Evolutionary conservation across 2,329 filamentous ascomycete genomes (phyloP).

Genomic region (Remersonia thermophila): DNA sequence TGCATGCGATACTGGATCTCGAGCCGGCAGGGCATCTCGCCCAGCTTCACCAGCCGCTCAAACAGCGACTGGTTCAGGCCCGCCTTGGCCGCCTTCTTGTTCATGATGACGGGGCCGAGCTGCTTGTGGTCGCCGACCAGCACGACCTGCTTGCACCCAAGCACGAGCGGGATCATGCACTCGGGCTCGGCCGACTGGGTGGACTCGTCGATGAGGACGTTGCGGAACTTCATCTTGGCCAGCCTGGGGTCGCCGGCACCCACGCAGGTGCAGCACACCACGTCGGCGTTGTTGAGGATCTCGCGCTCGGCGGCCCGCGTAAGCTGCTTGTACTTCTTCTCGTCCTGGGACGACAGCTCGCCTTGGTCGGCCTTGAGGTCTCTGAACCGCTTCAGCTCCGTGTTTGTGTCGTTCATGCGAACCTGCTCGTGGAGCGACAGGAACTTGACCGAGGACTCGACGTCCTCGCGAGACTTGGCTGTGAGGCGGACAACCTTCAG

Average conservation of each 20-base stretch:
- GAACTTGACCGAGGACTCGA: conserved; percentile 95
- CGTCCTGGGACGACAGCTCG: conserved; percentile 86
- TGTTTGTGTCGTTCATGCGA: conserved; percentile 91
- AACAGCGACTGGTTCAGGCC: conserved; percentile 97
- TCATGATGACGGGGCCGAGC: conserved; percentile 97
- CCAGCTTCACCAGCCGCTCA: conserved; percentile 87
- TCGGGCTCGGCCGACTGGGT: conserved; percentile 97
- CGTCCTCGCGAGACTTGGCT: conserved; percentile 97
- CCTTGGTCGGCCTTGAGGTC: conserved; percentile 86
- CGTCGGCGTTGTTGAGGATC: conserved; percentile 88
- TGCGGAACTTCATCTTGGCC: conserved; percentile 95
- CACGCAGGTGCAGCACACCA: conserved; percentile 97
- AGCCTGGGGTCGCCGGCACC: conserved; percentile 92
- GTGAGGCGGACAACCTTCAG: conserved; percentile 95
- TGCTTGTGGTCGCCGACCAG: conserved; percentile 97
- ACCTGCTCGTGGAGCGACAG: conserved; percentile 94
- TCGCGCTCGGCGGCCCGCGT: conserved; percentile 90
- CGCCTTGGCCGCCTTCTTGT: conserved; percentile 98
- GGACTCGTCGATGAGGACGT: conserved; percentile 94
- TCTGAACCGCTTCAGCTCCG: conserved; percentile 81
- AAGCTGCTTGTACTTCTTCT: conserved; percentile 96
- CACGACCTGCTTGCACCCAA: conserved; percentile 98
- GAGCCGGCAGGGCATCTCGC: conserved; percentile 77
- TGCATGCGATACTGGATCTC: conserved; percentile 99
- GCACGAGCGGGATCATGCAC: conserved; percentile 94